Percentiles rank a stretch among this genome's conserved stretches.
Conservation (phyloP, 2,329 filamentous ascomycete genomes). For the Fusarium sp. region DNA sequence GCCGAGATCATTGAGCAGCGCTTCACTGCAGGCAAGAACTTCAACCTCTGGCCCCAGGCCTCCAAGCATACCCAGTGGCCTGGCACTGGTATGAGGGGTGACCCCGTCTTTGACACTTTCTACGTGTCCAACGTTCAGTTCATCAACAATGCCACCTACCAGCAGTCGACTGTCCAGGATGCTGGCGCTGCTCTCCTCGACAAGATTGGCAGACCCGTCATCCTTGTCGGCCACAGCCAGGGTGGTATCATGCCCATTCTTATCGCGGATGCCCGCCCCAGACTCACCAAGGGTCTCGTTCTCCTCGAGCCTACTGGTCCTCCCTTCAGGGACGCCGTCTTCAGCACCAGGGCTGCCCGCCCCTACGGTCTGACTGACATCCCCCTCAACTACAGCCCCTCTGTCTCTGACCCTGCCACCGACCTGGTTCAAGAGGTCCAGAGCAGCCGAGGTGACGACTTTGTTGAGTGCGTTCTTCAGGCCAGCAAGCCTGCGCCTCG, state of each 20-base stretch:
- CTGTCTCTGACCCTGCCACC: conserved; percentile 36
- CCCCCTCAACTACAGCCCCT: conserved; percentile 61
- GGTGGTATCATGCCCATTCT: conserved; percentile 54
- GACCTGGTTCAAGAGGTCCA: conserved; percentile 29
- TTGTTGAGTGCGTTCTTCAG: conserved; percentile 32
- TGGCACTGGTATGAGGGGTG: conserved; percentile 27
- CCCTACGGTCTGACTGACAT: conserved; percentile 61
- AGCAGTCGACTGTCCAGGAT: conserved; percentile 30
- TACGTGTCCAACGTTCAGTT: conserved; percentile 41
- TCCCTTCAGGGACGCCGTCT: conserved; percentile 58
- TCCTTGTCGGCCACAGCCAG: conserved; percentile 59
- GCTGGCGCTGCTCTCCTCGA: conserved; percentile 56
- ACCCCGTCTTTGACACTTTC: conserved; percentile 36
- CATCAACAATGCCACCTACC: conserved; percentile 35
- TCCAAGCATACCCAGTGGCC: conserved; percentile 41
- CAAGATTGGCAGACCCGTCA: conserved; percentile 54
- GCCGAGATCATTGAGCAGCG: conserved; percentile 35
- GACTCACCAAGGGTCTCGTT: conserved; percentile 55
- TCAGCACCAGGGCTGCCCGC: conserved; percentile 48
- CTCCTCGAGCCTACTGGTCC: conserved; percentile 61
- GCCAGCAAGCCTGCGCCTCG: conserved; percentile 28
- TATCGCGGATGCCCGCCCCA: conserved; percentile 47
- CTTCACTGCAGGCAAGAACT: conserved; percentile 31
- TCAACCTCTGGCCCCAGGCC: conserved; percentile 39
- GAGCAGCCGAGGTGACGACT: conserved; percentile 7